Conservation (phyloP, 176 grass and related monocot genomes). For the Microstegium vimineum region DNA sequence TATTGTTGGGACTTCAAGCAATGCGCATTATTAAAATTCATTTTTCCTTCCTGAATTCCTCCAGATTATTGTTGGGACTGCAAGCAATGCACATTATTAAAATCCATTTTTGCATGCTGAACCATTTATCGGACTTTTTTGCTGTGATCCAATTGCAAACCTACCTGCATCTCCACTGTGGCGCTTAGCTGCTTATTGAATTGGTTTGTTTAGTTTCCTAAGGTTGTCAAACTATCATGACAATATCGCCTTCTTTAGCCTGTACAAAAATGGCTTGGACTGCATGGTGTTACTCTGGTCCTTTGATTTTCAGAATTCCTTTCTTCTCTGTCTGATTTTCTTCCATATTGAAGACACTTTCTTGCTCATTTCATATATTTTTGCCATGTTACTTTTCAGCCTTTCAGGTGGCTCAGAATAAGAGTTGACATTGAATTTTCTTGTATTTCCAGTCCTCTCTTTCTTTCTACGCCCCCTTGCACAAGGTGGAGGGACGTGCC, state of each 20-base stretch:
- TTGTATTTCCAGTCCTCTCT: constrained; percentile 42
- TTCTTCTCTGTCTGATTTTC: background rate
- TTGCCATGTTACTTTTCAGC: background rate
- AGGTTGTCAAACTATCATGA: background rate
- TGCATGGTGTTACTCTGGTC: background rate
- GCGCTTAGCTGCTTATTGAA: background rate
- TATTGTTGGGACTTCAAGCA: background rate
- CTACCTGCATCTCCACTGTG: background rate
- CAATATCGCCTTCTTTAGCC: background rate
- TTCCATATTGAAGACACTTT: background rate
- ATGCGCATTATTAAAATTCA: background rate
- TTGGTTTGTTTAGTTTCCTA: background rate
- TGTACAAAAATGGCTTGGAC: background rate
- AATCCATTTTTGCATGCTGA: background rate
- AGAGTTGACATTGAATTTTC: constrained; percentile 17
- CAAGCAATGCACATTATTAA: background rate
- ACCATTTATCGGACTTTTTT: background rate
- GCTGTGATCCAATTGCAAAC: background rate
- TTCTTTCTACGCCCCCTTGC: constrained; percentile 39
- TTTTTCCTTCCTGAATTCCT: no score
- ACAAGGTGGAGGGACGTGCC: constrained; percentile 69
- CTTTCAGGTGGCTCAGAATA: background rate
- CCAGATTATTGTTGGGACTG: background rate
- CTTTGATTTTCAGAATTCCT: background rate
- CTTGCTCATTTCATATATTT: background rate